Percentiles rank a stretch among this genome's conserved stretches.
These are phyloP conservation scores for Neurospora sp. DNA, from an alignment of 495 filamentous ascomycete genomes.

Conservation along the genomic window DNA sequence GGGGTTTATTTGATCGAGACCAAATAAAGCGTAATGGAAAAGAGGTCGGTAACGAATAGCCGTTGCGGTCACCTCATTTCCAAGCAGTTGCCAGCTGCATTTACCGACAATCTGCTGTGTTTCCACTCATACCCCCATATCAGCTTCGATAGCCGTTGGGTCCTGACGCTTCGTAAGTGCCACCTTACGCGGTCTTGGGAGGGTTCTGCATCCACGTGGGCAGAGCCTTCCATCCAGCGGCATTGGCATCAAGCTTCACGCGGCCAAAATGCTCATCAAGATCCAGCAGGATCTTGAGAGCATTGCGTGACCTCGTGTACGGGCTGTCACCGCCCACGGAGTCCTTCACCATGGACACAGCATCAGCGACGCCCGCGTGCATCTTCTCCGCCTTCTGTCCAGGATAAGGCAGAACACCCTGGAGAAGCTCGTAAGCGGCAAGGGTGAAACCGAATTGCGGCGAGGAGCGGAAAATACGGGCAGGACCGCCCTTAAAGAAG, in stretches of 20 bases:
- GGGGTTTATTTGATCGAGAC: not conserved
- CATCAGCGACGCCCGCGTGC: slow-evolving; percentile 35
- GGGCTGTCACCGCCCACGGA: slow-evolving; percentile 45
- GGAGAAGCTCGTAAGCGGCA: slow-evolving; percentile 85
- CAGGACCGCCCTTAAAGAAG: slow-evolving; percentile 97
- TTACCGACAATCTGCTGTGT: not conserved
- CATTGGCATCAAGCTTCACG: slow-evolving; percentile 43
- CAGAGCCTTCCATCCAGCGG: slow-evolving; percentile 40
- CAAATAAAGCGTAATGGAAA: not conserved
- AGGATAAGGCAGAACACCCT: slow-evolving; percentile 73
- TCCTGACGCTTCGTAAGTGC: not conserved
- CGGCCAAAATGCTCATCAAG: slow-evolving; percentile 84
- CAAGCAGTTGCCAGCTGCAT: not conserved
- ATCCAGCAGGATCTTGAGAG: slow-evolving; percentile 94
- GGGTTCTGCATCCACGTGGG: slow-evolving; percentile 29
- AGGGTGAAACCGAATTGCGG: slow-evolving; percentile 98
- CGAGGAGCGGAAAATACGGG: slow-evolving; percentile 85
- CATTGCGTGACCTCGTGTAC: slow-evolving; percentile 80
- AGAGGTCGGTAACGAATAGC: not conserved
- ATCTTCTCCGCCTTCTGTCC: slow-evolving; percentile 39
- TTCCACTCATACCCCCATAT: not conserved
- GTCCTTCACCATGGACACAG: slow-evolving; percentile 26
- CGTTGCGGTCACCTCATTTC: not conserved
- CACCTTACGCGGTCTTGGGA: slow-evolving; percentile 5
- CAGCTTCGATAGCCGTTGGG: not conserved